phyloP scores from a whole-genome alignment of 352 stramenopile genomes.

The Phytophthora capsici region DNA sequence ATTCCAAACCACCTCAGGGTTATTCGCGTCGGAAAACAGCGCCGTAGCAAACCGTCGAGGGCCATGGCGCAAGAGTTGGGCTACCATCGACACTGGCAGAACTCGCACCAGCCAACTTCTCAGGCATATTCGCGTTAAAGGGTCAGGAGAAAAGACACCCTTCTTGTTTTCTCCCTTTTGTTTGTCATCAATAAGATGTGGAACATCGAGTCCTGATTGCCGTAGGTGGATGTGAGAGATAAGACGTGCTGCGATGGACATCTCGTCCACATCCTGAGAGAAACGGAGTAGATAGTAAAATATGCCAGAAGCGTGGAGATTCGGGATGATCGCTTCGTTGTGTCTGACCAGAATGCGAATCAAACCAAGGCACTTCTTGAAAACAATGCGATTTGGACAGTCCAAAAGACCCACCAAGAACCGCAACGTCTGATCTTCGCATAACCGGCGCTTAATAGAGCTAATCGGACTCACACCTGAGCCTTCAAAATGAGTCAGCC shows the following conservation, averaged over 20 bases:
- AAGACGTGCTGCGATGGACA: constrained; percentile 77
- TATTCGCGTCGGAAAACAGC: constrained; percentile 85
- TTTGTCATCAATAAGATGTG: constrained; percentile 71
- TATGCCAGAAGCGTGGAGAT: constrained; percentile 81
- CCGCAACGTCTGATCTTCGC: constrained; percentile 76
- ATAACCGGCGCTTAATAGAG: constrained; percentile 75
- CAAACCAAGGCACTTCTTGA: constrained; percentile 84
- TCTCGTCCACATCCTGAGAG: constrained; percentile 82
- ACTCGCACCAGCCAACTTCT: constrained; percentile 87
- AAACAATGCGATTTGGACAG: constrained; percentile 85
- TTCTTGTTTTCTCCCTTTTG: constrained; percentile 85
- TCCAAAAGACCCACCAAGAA: constrained; percentile 85
- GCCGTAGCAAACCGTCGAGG: constrained; percentile 76
- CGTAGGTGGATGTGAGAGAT: constrained; percentile 87
- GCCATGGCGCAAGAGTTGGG: constrained; percentile 82
- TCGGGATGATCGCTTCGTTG: constrained; percentile 86
- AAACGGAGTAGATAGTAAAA: constrained; percentile 90
- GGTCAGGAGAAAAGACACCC: constrained; percentile 78
- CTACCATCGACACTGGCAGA: constrained; percentile 86
- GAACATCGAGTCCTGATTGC: constrained; percentile 69
- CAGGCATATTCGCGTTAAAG: constrained; percentile 82
- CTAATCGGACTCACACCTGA: constrained; percentile 81
- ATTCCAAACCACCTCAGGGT: constrained; percentile 89
- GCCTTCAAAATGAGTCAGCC: constrained; percentile 84
- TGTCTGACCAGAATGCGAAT: constrained; percentile 85